Conservation (phyloP, 2,329 filamentous ascomycete species). For the Beauveria varroae region DNA sequence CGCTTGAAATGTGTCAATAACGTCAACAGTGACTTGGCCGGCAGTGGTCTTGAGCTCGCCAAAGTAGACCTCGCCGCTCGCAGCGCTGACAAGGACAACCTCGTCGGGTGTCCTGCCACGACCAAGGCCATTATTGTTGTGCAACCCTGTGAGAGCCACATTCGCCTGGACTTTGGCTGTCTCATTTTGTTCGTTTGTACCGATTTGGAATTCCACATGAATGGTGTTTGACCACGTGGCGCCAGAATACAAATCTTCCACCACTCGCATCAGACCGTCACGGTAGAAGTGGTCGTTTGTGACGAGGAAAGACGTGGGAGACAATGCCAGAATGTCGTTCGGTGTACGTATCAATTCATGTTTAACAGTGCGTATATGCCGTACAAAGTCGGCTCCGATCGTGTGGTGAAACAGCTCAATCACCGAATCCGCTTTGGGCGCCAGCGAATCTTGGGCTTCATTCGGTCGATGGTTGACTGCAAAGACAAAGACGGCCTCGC, state of each 20-base stretch:
- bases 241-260: conserved; percentile 38
- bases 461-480: conserved; percentile 53
- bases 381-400: conserved; percentile 31
- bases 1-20: conserved; percentile 36
- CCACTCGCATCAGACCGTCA: conserved; percentile 34
- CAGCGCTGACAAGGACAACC: conserved; percentile 35
- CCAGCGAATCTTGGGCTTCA: conserved; percentile 21
- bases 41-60: conserved; percentile 20
- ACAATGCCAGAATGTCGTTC: conserved; percentile 47
- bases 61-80: conserved; percentile 40
- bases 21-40: conserved; percentile 14
- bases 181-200: conserved; percentile 19
- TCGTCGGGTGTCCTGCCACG: conserved; percentile 36
- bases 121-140: conserved; percentile 50
- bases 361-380: conserved; percentile 44
- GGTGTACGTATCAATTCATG: conserved; percentile 48
- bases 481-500: conserved; percentile 47
- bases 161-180: conserved; percentile 31
- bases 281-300: conserved; percentile 53
- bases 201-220: conserved; percentile 30
- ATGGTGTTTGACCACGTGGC: conserved; percentile 44
- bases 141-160: conserved; percentile 36
- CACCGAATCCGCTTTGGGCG: conserved; percentile 39
- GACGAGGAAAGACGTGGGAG: conserved; percentile 43
- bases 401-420: conserved; percentile 52